Base-by-base conservation (phyloP, 441 rosid species). In the Arabidopsis hybrid region DNA sequence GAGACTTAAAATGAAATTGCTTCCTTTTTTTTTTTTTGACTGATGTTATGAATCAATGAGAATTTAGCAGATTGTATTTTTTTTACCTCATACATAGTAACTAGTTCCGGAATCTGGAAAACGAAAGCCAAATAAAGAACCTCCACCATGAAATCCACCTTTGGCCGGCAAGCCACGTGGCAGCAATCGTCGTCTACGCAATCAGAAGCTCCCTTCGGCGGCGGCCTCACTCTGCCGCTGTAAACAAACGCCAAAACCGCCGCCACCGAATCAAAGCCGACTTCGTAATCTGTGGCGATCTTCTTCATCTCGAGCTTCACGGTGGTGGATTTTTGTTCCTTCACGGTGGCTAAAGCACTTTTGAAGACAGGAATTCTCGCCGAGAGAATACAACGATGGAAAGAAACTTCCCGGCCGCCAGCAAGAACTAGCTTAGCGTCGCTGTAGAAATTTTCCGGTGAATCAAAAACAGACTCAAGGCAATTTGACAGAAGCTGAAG, bases 301-400 rank as follows among this genome's bases (percentile, higher is more conserved):
- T 89, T 90, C 76, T 82, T 86, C 42, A 92, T 64, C 36, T 84
- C 83, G 71, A 85, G 72, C 71, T 81, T 86, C 7, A 67, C 78
- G 49, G 55, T 72, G 53, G 53, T 6, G 38, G 73, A 53, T 21
- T 51, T 42, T 17, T 77, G 55, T n/a, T 84, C 78, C 66, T 84
- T 82, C 26, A 49, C 50, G 61, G 80, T n/a, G 69, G 84, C 72
- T 43, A 86, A 79, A 32, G 79, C 77, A 59, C 31, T 61, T 77
- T 82, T 86, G 76, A 92, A 92, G 36, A 88, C 80, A 13, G 84
- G 78, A 34, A 86, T 85, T 70, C 97, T 85, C 10, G 86, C 88
- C 0, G 96, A 81, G 6, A 95, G 78, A 83, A 95, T 81, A 83
- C 97, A 95, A 55, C 95, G 88, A 81, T 95, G 98, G 52, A 92